Base-by-base conservation (phyloP, 2,329 filamentous ascomycete species). In the Pseudophaeomoniella oleicola region DNA sequence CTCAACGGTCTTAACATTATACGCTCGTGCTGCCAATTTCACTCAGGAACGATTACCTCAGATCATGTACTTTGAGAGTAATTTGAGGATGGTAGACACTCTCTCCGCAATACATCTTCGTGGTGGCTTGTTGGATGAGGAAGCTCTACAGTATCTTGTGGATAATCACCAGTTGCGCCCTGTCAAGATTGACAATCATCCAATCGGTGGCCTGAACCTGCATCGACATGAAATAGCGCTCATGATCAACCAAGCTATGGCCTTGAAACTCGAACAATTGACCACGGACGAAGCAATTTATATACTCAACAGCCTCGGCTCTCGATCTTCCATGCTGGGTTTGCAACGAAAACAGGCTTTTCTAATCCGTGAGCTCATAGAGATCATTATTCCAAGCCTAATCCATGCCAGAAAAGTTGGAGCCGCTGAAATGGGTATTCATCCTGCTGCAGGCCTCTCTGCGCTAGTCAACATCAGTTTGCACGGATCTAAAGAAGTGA, bases 401-500 rank as follows among this genome's bases (percentile, higher is more conserved):
- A 79, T 94, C 3, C 85, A 94, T 57, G 90, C 90, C 12, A 74
- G 90, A 29, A 94, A 92, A 33, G 72, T 88, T 34, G 88, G 88
- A 19, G 90, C 90, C 30, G 87, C 90, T n/a, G 90, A 96, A 52
- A 83, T 90, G 50, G 90, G 88, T 3, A 84, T 98, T 22, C 88
- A 96, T 58, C 90, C 90, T 30, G 88, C 88, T 13, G 85, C 88
- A 6, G 87, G 85, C 0, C 63, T 94, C 35, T 78, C 85, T 16
- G 78, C 79, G 10, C 62, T 90, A 18, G 80, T 76, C 39, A 56
- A 60, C 44, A 63, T 71, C 9, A 17, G 34, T 3, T 38, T 44
- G 29, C 42, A 44, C 12, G 37, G 40, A 14, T 11, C 4, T 5
- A 32, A 16, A 12, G 15, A 19, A n/a, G 9, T 16, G 14, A 17